phyloP scores from a whole-genome alignment of 768 basidiomycete genomes.

The Pulveroboletus sp. region DNA sequence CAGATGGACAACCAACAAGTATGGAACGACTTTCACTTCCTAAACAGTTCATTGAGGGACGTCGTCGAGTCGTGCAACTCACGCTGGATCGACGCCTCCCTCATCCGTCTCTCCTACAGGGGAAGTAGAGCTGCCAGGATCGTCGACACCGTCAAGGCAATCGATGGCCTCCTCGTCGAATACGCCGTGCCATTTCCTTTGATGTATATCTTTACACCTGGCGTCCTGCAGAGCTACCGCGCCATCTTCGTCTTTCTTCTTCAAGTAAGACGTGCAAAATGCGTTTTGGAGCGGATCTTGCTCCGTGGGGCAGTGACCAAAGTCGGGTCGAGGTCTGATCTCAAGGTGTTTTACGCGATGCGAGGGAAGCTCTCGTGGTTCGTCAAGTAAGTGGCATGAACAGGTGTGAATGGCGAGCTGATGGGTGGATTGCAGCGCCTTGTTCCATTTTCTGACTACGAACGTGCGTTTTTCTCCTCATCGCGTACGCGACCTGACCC shows the following conservation, averaged over 20 bases:
- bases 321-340: conserved; percentile 37
- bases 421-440: conserved; percentile 40
- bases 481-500: not conserved
- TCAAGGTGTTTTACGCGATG: conserved; percentile 75
- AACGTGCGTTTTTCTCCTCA: conserved; percentile 44
- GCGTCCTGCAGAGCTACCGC: conserved; percentile 52
- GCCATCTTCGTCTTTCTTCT: conserved; percentile 68
- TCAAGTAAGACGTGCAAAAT: conserved; percentile 71
- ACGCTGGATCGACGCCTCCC: conserved; percentile 60
- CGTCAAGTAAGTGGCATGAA: conserved; percentile 69
- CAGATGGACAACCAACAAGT: conserved; percentile 72
- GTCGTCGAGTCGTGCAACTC: conserved; percentile 49
- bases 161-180: conserved; percentile 69
- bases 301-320: conserved; percentile 48
- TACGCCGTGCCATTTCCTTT: conserved; percentile 80
- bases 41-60: conserved; percentile 74
- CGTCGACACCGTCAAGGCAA: conserved; percentile 53
- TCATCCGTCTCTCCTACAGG: conserved; percentile 69
- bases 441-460: conserved; percentile 69
- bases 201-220: conserved; percentile 69
- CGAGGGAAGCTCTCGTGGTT: conserved; percentile 80
- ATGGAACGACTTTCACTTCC: conserved; percentile 82
- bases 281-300: conserved; percentile 63
- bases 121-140: conserved; percentile 45
- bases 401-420: not conserved